Evolutionary conservation across 1,284 basidiomycete genomes (phyloP).

Genomic region (Sporisorium graminicola): DNA sequence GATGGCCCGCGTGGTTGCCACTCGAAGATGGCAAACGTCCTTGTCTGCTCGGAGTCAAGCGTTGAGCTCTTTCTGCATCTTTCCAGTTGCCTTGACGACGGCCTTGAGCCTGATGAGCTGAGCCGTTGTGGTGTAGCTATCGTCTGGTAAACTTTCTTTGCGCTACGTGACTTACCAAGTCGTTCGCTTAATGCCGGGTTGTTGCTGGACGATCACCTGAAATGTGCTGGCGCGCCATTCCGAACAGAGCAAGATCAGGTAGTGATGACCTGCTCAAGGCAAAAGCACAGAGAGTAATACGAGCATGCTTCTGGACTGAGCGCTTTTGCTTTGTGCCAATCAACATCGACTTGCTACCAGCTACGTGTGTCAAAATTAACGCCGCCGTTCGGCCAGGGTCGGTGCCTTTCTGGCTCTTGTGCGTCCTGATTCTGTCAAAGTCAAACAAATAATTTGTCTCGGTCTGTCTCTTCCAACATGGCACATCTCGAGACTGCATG

Average conservation of each 20-base stretch:
- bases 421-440: no score
- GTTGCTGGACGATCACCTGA: neutral
- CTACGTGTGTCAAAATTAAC: neutral
- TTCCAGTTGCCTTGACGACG: neutral
- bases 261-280: neutral
- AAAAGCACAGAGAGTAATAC: neutral
- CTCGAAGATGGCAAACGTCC: neutral
- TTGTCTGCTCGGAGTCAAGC: neutral
- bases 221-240: neutral
- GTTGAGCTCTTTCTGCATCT: neutral
- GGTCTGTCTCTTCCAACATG: neutral
- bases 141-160: neutral
- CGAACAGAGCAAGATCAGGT: neutral
- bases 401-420: neutral
- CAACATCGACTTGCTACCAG: neutral
- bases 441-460: neutral
- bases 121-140: neutral
- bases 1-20: neutral
- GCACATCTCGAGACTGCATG: no score
- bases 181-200: neutral
- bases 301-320: neutral
- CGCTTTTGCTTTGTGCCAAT: neutral
- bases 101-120: neutral
- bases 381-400: neutral
- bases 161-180: neutral